A percentile compares a stretch with the other conserved stretches of the same genome.
Evolutionary conservation across 1,284 basidiomycete genomes (phyloP).

Genomic region (Sparassis latifolia): DNA sequence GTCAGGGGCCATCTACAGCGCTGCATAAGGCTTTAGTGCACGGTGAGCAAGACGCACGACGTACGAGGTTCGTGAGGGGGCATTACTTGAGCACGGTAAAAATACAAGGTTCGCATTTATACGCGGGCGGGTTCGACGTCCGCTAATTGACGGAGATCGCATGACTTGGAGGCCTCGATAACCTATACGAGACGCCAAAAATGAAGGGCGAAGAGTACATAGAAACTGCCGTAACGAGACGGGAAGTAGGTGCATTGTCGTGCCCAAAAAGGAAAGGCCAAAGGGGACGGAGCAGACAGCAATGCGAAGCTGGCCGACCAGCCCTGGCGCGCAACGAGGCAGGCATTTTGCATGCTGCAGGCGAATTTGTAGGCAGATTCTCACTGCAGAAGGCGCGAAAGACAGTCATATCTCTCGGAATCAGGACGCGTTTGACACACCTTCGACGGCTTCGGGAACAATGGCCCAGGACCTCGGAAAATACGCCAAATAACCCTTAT

Average conservation of each 20-base stretch:
- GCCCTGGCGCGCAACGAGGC: no score
- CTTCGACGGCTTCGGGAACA: no score
- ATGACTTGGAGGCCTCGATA: constrained; percentile 18
- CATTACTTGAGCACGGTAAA: constrained; percentile 19
- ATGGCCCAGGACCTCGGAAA: no score
- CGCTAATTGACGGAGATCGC: constrained; percentile 23
- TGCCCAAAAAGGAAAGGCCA: constrained; percentile 18
- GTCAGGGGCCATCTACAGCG: constrained; percentile 30
- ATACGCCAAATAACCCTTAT: no score
- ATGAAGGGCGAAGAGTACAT: constrained; percentile 25
- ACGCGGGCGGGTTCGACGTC: constrained; percentile 21
- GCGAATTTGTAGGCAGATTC: no score
- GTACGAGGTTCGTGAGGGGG: constrained; percentile 28
- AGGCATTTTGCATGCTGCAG: no score
- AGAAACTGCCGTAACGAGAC: constrained; percentile 25
- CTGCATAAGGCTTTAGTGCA: constrained; percentile 7
- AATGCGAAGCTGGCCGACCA: no score
- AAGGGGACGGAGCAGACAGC: no score
- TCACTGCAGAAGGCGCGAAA: no score
- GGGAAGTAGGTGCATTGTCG: constrained; percentile 15
- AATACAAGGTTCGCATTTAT: constrained; percentile 27
- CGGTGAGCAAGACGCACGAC: constrained; percentile 8
- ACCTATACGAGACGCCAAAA: constrained; percentile 12
- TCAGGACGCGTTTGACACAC: no score
- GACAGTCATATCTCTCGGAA: no score